Evolutionary conservation across 2,329 filamentous ascomycete genomes (phyloP), one percentile per base, ranked within the genome.

Genomic region (Aureobasidium mangrovei): DNA sequence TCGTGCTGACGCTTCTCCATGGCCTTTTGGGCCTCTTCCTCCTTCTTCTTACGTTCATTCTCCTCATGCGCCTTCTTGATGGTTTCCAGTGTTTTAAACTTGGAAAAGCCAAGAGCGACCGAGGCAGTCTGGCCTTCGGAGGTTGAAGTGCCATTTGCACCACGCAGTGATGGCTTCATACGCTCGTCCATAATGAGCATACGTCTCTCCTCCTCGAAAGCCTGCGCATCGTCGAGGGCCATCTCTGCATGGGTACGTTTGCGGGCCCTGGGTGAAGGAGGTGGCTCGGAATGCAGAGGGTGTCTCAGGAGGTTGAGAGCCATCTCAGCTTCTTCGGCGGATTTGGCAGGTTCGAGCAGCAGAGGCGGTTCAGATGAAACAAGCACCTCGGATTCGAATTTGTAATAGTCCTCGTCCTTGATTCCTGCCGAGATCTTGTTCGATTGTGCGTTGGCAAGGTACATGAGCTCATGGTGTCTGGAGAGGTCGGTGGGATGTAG

Each of bases 241-340:
- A 97, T 82, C 67, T 98, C 91, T 7, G 93, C 93, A 18, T 94
- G 85, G 0, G 93, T 98, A 58, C 91, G 83, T 76, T 98, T 97
- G 55, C 93, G 79, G 6, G 84, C 85, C 76, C 95, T 96, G 3
- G 90, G 90, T 57, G 86, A 80, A 0, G 93, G 91, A 7, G 89
- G 84, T 41, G 82, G 76, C 47, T 85, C 81, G 31, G 82, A 80
- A 67, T 96, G 88, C 54, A 89, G 82, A 5, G 90, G 86, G 67
- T 94, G 87, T 24, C 81, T 77, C 61, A 91, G 75, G 18, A 78
- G 75, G 31, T 88, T 82, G 3, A 97, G 76, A 3, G 94, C 76
- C 8, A 77, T 76, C 45, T 90, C 84, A 1, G 83, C 83, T 60
- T 90, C 85, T 45, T 82, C 81, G 3, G 80, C 72, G 58, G 73